Evolutionary conservation across 768 basidiomycete genomes (phyloP).

Genomic region (Agaricus subrufescens): DNA sequence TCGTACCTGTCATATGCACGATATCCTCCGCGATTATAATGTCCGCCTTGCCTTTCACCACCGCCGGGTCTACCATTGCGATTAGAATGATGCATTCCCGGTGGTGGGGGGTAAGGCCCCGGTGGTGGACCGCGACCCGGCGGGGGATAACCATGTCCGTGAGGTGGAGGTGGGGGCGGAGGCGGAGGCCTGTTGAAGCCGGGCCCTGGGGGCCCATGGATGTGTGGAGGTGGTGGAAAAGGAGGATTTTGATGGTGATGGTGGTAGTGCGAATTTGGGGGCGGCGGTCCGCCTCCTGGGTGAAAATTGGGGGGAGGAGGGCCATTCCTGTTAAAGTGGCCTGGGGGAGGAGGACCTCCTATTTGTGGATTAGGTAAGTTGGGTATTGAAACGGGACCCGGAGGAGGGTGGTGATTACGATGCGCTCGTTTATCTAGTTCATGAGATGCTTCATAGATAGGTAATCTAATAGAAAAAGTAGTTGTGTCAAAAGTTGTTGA

Average conservation of each 20-base stretch:
- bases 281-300: slow-evolving; percentile 13
- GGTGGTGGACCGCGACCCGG: slow-evolving; percentile 5
- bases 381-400: slow-evolving; percentile 21
- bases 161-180: neutral
- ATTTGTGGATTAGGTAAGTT: slow-evolving; percentile 13
- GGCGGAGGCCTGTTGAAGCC: slow-evolving; percentile 17
- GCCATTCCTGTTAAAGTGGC: slow-evolving; percentile 14
- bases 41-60: slow-evolving; percentile 10
- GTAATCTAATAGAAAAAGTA: slow-evolving; percentile 41
- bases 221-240: neutral
- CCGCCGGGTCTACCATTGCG: slow-evolving; percentile 7
- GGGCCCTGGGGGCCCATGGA: slow-evolving; percentile 3
- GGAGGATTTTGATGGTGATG: neutral
- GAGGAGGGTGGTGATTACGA: slow-evolving; percentile 32
- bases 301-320: slow-evolving; percentile 30
- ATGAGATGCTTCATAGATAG: slow-evolving; percentile 76
- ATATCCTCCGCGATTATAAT: slow-evolving; percentile 6
- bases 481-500: neutral
- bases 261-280: neutral
- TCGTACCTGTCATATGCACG: slow-evolving; percentile 9
- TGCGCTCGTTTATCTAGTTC: slow-evolving; percentile 77
- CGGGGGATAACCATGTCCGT: slow-evolving; percentile 7
- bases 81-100: neutral
- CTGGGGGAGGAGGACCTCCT: slow-evolving; percentile 7
- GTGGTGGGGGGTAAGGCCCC: slow-evolving; percentile 9